These are phyloP conservation scores for Irpex sp. DNA, from an alignment of 1,284 basidiomycete species.

Conservation along the genomic window DNA sequence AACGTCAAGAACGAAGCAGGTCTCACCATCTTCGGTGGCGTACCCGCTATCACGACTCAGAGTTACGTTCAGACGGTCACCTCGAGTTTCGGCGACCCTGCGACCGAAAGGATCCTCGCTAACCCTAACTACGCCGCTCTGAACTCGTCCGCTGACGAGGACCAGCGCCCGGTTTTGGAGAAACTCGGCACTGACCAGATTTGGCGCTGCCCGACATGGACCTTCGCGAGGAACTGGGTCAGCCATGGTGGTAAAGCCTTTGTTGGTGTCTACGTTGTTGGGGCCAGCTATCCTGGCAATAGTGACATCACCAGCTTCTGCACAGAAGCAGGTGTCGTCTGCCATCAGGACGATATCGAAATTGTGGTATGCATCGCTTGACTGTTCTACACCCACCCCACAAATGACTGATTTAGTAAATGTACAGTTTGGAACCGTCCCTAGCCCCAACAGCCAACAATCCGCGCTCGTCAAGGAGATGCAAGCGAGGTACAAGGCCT, in stretches of 20 bases:
- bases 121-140: conserved; percentile 49
- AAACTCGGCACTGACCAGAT: conserved; percentile 64
- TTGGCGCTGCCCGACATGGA: conserved; percentile 71
- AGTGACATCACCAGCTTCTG: conserved; percentile 46
- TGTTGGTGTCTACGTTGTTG: conserved; percentile 65
- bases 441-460: conserved; percentile 54
- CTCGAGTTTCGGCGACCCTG: conserved; percentile 44
- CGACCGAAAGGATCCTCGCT: conserved; percentile 43
- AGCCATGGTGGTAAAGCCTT: conserved; percentile 60
- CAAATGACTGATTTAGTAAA: background rate
- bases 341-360: conserved; percentile 74
- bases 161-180: conserved; percentile 56
- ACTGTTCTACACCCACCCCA: background rate
- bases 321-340: conserved; percentile 49
- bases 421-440: conserved; percentile 61
- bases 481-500: conserved; percentile 66
- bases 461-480: conserved; percentile 57
- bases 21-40: conserved; percentile 47
- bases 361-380: conserved; percentile 51
- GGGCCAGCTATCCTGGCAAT: conserved; percentile 70
- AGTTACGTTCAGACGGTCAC: conserved; percentile 40
- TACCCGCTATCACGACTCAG: conserved; percentile 37
- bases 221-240: conserved; percentile 65
- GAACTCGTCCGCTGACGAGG: conserved; percentile 20
- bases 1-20: conserved; percentile 72